A percentile compares a stretch with the other conserved stretches of the same genome.
These are phyloP conservation scores for Boletus speciosus DNA, from an alignment of 768 basidiomycete species.

Conservation along the genomic window DNA sequence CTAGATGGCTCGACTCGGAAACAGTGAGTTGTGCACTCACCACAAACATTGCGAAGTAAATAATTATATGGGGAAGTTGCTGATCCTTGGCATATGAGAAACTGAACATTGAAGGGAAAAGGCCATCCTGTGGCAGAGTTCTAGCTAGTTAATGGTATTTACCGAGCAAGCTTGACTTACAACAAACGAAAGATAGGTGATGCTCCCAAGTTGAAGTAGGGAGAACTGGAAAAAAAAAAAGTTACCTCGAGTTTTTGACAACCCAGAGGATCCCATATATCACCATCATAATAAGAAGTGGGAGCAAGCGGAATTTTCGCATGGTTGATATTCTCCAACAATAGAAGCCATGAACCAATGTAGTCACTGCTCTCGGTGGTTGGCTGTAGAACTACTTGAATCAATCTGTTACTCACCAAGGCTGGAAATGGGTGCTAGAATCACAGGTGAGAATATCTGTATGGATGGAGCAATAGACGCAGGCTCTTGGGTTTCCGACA, in stretches of 20 bases:
- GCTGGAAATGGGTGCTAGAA: conserved; percentile 2
- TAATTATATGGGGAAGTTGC: background rate
- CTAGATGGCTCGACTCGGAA: no score
- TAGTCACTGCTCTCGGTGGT: conserved; percentile 3
- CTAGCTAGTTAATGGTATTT: background rate
- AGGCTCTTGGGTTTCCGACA: background rate
- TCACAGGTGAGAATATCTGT: background rate
- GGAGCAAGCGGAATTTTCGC: background rate
- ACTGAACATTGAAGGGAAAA: background rate
- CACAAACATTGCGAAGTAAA: background rate
- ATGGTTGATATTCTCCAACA: conserved; percentile 16
- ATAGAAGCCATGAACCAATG: conserved; percentile 10
- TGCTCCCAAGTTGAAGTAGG: background rate
- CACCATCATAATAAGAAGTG: conserved; percentile 10
- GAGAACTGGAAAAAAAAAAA: background rate
- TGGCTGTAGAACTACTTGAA: background rate
- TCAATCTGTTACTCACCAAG: conserved; percentile 6
- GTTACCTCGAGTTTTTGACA: background rate
- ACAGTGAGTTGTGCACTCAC: background rate
- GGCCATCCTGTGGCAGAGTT: background rate
- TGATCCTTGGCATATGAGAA: no score
- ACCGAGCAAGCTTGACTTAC: background rate
- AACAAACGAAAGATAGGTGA: background rate
- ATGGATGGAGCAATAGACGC: no score
- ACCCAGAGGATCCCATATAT: background rate